phyloP scores from a whole-genome alignment of 495 filamentous ascomycete genomes.

The Daldinia concentrica region DNA sequence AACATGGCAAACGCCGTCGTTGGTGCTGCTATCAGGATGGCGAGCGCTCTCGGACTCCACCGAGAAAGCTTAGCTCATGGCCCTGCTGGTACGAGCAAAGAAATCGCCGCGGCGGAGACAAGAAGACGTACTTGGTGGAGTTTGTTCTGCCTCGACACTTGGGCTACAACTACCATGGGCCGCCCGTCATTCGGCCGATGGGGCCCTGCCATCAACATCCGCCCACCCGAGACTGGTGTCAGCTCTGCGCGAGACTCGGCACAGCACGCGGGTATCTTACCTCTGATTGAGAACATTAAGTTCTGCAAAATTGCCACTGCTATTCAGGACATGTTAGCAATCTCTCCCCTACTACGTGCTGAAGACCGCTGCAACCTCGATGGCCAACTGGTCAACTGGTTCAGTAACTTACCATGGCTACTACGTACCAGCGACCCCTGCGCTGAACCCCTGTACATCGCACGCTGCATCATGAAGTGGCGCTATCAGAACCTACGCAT shows the following conservation, averaged over 20 bases:
- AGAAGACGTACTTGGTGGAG: slow-evolving; percentile 82
- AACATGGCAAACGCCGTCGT: slow-evolving; percentile 76
- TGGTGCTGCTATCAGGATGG: slow-evolving; percentile 76
- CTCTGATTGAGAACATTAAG: slow-evolving; percentile 78
- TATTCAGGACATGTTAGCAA: slow-evolving; percentile 79
- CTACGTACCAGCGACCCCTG: slow-evolving; percentile 74
- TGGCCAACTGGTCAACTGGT: slow-evolving; percentile 74
- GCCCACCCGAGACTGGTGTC: slow-evolving; percentile 67
- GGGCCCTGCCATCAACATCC: slow-evolving; percentile 77
- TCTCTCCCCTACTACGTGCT: slow-evolving; percentile 69
- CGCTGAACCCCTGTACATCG: slow-evolving; percentile 73
- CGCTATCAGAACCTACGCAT: slow-evolving; percentile 81
- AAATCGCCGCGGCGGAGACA: slow-evolving; percentile 67
- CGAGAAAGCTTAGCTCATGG: slow-evolving; percentile 69
- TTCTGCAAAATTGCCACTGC: slow-evolving; percentile 82
- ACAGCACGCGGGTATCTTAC: slow-evolving; percentile 70
- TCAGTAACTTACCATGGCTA: slow-evolving; percentile 74
- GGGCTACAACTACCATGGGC: slow-evolving; percentile 79
- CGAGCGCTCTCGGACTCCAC: slow-evolving; percentile 76
- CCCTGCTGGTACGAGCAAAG: slow-evolving; percentile 51
- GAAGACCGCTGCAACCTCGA: slow-evolving; percentile 73
- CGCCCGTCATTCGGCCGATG: slow-evolving; percentile 79
- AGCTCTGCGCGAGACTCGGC: slow-evolving; percentile 60
- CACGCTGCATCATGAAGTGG: slow-evolving; percentile 83
- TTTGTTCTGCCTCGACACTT: slow-evolving; percentile 81